These are phyloP conservation scores for Kwoniella dejecticola DNA, from an alignment of 768 basidiomycete genomes.

Conservation along the genomic window DNA sequence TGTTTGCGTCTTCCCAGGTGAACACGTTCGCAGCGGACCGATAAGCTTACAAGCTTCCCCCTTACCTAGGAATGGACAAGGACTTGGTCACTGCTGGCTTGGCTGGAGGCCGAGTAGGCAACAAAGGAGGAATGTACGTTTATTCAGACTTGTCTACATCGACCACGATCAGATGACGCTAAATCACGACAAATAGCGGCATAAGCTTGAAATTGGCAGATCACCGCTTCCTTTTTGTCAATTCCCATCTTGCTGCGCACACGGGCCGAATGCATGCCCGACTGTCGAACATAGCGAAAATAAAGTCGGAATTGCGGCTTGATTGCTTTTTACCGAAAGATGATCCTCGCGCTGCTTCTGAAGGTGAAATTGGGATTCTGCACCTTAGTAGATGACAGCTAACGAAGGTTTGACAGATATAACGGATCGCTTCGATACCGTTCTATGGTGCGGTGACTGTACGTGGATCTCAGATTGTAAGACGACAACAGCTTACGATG, in stretches of 20 bases:
- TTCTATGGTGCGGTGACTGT: slow-evolving; percentile 82
- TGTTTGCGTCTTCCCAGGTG: not conserved
- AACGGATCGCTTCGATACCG: slow-evolving; percentile 84
- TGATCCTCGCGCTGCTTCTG: slow-evolving; percentile 19
- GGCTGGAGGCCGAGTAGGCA: slow-evolving; percentile 86
- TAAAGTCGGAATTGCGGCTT: slow-evolving; percentile 77
- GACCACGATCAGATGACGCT: not conserved
- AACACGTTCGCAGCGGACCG: no score
- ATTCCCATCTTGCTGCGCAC: slow-evolving; percentile 79
- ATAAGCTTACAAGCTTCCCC: not conserved
- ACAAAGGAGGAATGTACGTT: slow-evolving; percentile 76
- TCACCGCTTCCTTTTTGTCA: slow-evolving; percentile 83
- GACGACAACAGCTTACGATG: not conserved
- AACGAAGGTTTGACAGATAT: slow-evolving; percentile 59
- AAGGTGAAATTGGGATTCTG: slow-evolving; percentile 1
- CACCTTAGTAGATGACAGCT: slow-evolving; percentile 4
- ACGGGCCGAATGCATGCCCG: slow-evolving; percentile 63
- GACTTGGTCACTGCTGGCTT: slow-evolving; percentile 84
- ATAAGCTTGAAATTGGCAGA: slow-evolving; percentile 79
- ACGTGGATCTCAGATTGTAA: slow-evolving; percentile 27
- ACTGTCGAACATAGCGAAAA: slow-evolving; percentile 83
- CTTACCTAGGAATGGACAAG: slow-evolving; percentile 65
- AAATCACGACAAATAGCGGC: slow-evolving; percentile 57
- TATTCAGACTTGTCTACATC: no score
- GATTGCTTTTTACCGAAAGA: slow-evolving; percentile 69